Base-by-base conservation (phyloP, 306 rosid genomes). In the Erythrophleum fordii region DNA sequence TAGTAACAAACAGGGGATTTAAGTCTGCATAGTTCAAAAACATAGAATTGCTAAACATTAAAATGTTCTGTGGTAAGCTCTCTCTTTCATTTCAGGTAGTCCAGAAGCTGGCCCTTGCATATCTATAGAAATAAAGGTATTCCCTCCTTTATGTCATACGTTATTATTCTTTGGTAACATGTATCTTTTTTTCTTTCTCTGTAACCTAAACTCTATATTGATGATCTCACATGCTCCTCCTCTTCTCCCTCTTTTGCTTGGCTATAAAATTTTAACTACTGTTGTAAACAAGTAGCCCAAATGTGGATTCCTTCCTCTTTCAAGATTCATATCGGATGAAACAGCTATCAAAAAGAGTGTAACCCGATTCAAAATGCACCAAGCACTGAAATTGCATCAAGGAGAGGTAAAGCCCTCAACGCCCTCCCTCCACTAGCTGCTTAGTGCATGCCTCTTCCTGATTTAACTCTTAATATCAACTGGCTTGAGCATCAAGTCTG, bases 281-380 rank as follows among this genome's bases (percentile, higher is more conserved):
- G n/a, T 78, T 82, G 44, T 29, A 25, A 46, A 77, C 86, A 83
- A 73, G 69, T 78, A 96, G 98, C 97, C 99, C 70, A 96, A 93
- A 84, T 93, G 99, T 31, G 99, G 99, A 83, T 93, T 93, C 80
- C 89, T 93, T 75, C 97, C 99, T n/a, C 64, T 76, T 77, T 90
- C 99, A 81, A 90, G 85, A 77, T 92, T 88, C 80, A 90, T 96
- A 82, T 84, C 86, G 17, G 94, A 96, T 82, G 87, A 29, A 82
- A 92, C 92, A 80, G 84, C 89, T 39, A 64, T 91, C 52, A 96
- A 96, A 85, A 89, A 59, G 86, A 82, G 77, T 64, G 83, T 90
- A 76, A 79, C 94, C 75, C 97, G 98, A 79, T 93, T 90, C 81
- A 85, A 83, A 92, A 93, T 96, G 99, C 99, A 96, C 86, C 99